phyloP scores from a whole-genome alignment of 306 rosid species.

The Cercis canadensis region DNA sequence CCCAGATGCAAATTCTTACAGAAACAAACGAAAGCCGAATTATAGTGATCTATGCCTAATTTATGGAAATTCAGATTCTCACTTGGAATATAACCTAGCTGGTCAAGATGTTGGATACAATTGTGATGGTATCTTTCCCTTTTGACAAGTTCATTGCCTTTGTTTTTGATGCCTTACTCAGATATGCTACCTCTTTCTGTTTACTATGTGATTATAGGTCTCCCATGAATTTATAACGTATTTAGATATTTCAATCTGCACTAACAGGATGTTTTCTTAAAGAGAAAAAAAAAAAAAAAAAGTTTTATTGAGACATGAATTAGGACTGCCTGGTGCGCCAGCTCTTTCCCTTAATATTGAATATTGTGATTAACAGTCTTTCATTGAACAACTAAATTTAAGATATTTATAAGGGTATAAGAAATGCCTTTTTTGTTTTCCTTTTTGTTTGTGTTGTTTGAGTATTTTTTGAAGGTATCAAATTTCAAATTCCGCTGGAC shows the following conservation, averaged over 20 bases:
- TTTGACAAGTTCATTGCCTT: constrained; percentile 10
- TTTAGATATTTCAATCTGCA: not conserved
- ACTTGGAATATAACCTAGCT: constrained; percentile 26
- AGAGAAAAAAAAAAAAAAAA: too few relatives aligned
- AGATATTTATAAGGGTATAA: not conserved
- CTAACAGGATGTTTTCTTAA: not conserved
- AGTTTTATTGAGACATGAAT: not conserved
- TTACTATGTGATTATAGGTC: not conserved
- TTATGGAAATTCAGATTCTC: constrained; percentile 52
- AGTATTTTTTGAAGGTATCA: constrained; percentile 42
- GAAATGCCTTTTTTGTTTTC: not conserved
- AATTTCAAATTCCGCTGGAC: constrained; percentile 33
- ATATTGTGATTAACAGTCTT: not conserved
- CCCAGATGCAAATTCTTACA: constrained; percentile 53
- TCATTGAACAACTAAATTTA: not conserved
- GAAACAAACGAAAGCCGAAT: constrained; percentile 49
- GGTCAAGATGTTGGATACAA: constrained; percentile 36
- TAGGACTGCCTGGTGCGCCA: not conserved
- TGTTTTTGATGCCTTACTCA: not conserved
- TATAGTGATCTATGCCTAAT: constrained; percentile 61
- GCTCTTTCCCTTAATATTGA: not conserved
- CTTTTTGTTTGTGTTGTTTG: constrained; percentile 4
- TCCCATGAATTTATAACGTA: not conserved
- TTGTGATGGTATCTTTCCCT: constrained; percentile 37
- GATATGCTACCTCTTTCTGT: not conserved